Base-by-base conservation (phyloP, 2,329 filamentous ascomycete genomes). In the Ilyonectria sp. region DNA sequence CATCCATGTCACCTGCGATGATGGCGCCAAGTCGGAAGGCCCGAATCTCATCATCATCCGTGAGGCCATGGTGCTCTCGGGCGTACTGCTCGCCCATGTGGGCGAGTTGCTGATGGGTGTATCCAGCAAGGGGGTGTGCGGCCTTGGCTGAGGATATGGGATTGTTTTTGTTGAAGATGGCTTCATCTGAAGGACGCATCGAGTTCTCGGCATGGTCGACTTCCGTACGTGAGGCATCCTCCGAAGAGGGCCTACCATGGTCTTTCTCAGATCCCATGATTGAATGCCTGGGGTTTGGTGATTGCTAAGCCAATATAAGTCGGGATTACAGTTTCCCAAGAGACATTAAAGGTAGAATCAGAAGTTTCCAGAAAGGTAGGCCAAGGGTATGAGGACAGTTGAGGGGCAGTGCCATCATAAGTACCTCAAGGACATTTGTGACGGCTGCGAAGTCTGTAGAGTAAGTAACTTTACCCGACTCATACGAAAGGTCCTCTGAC, bases 21-120 rank as follows among this genome's bases (percentile, higher is more conserved):
- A 89, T 83, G 52, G 89, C 89, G 6, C 89, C 89, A 23, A 90
- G 81, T 19, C 85, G 84, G 73, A 91, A 91, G 6, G 86, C 87
- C 11, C 87, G 83, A 35, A 90, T 79, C 72, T 91, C 88, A 15
- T 87, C 85, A 21, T 87, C 84, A 19, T 84, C 84, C 5, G 84
- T 86, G 60, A 90, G 81, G 29, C 85, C 85, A 72, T 91, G 83
- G 56, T 85, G 79, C 10, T 71, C 68, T 29, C 83, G 78, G 26
- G 88, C 90, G 76, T 91, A 92, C 6, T 84, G 82, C 60, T 87
- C 86, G 15, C 89, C 90, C 79, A 87, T 86, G 37, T 80, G 82
- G 53, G 82, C 83, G 15, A 93, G 82, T 68, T 90, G 83, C 5
- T 84, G 80, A 46, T 74, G 74, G 21, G 74, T 75, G 53, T 84